Percentiles rank a stretch among this genome's conserved stretches.
Evolutionary conservation across 108 stramenopile species (phyloP).

Genomic region (Cylindrotheca closterium): DNA sequence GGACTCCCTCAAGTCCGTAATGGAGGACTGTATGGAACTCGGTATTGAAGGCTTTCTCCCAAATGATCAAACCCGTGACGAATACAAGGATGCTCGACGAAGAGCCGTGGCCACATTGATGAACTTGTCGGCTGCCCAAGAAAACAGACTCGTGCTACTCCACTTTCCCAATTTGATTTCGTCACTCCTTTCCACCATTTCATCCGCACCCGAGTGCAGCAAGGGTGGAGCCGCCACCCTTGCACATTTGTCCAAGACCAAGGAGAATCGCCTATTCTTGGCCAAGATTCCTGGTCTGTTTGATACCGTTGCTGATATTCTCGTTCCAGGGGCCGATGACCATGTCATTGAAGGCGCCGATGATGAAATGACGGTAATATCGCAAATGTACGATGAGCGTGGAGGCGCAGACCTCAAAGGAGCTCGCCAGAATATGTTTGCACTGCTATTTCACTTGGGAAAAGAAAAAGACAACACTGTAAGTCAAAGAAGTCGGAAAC

Average conservation of each 20-base stretch:
- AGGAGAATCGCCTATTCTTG: conserved; percentile 62
- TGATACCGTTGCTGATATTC: conserved; percentile 47
- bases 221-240: conserved; percentile 64
- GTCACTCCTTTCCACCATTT: conserved; percentile 43
- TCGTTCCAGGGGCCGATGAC: conserved; percentile 6
- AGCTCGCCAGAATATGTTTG: conserved; percentile 66
- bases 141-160: conserved; percentile 71
- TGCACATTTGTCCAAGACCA: conserved; percentile 59
- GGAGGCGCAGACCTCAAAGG: conserved; percentile 54
- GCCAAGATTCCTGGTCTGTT: conserved; percentile 59
- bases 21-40: conserved; percentile 43
- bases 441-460: conserved; percentile 56
- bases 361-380: conserved; percentile 1
- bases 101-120: conserved; percentile 57
- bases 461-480: conserved; percentile 84
- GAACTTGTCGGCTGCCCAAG: conserved; percentile 55
- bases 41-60: conserved; percentile 34
- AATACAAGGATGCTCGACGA: conserved; percentile 62
- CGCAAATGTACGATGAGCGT: conserved; percentile 56
- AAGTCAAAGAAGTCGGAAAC: conserved; percentile 15
- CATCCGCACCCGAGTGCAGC: conserved; percentile 46
- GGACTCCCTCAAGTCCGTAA: conserved; percentile 61
- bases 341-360: background rate
- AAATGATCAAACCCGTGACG: conserved; percentile 38
- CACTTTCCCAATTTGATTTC: conserved; percentile 64